Evolutionary conservation across 805 yeast species (phyloP), one percentile per base, ranked within the genome.

Genomic region (Kluyveromyces siamensis): DNA sequence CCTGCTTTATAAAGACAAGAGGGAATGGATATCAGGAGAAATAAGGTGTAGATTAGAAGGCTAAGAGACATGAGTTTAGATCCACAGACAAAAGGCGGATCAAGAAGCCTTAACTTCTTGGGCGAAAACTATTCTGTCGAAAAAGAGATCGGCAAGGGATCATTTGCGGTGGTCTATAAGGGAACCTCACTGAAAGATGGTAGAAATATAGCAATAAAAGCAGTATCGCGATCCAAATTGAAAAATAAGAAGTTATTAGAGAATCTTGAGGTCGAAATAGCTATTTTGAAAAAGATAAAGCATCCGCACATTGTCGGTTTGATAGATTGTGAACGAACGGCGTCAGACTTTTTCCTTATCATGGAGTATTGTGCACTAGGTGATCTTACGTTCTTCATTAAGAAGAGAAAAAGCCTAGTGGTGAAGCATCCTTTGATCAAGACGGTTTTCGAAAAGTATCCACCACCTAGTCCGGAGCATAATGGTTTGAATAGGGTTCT

Each of bases 341-440:
- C 80, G 9, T 65, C 80, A 10, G 87, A 90, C 65, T 87, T 89
- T 70, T 91, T 88, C 63, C 71, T 93, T 53, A 82, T 91, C 16
- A 93, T 93, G 97, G 98, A 93, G 66, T 93, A 88, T 70, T 93
- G 99, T 65, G 82, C 97, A 1, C 72, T 93, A 62, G 99, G 99
- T 13, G 99, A 93, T 68, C 74, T 93, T 52, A 86, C 96, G 0
- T 87, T 82, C 60, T 84, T 93, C 57, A 90, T 93, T 48, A 79
- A 86, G 59, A 82, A 80, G 61, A 75, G 90, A 59, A 77, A 78
- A 55, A 88, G 84, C 62, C 71, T 89, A 44, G 76, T 80, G 37
- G 74, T 77, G 55, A 79, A 84, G 8, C 87, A 88, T 64, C 96
- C 96, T 0, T 74, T 86, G 41, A 79, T 90, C 37, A 81, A 83